A percentile compares a stretch with the other conserved stretches of the same genome.
Conservation (phyloP, 257 asterid genomes). For the Plantago major region DNA sequence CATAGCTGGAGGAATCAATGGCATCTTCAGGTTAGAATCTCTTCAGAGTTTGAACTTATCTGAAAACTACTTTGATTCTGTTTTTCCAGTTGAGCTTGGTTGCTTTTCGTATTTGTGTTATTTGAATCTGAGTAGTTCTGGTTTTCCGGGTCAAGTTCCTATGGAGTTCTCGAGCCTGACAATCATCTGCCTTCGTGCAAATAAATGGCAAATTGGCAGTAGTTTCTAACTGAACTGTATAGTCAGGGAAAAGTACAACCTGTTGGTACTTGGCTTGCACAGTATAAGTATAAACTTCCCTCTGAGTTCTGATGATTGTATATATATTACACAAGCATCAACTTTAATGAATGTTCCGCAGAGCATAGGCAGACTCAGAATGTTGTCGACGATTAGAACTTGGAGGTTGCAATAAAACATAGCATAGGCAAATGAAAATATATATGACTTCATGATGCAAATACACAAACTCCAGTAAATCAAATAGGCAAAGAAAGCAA, state of each 20-base stretch:
- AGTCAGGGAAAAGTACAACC: no score
- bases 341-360: no score
- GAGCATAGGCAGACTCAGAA: constrained; percentile 42
- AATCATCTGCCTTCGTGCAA: no score
- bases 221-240: no score
- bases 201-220: no score
- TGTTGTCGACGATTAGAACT: constrained; percentile 38
- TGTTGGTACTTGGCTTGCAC: no score
- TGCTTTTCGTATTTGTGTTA: constrained; percentile 28
- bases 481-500: no score
- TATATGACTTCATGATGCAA: no score
- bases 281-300: no score
- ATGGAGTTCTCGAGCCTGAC: constrained; percentile 27
- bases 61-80: constrained; percentile 21
- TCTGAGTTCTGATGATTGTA: constrained; percentile 27
- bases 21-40: constrained; percentile 29
- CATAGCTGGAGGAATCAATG: constrained; percentile 33
- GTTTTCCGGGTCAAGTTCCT: constrained; percentile 40
- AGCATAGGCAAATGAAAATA: no score
- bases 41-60: constrained; percentile 41
- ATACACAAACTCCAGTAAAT: no score
- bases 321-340: no score
- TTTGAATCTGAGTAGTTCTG: constrained; percentile 42
- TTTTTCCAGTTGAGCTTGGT: constrained; percentile 30
- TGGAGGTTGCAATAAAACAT: constrained; percentile 26